A percentile compares a stretch with the other conserved stretches of the same genome.
Conservation (phyloP, 2,329 filamentous ascomycete genomes). For the Colletotrichum lupini region DNA sequence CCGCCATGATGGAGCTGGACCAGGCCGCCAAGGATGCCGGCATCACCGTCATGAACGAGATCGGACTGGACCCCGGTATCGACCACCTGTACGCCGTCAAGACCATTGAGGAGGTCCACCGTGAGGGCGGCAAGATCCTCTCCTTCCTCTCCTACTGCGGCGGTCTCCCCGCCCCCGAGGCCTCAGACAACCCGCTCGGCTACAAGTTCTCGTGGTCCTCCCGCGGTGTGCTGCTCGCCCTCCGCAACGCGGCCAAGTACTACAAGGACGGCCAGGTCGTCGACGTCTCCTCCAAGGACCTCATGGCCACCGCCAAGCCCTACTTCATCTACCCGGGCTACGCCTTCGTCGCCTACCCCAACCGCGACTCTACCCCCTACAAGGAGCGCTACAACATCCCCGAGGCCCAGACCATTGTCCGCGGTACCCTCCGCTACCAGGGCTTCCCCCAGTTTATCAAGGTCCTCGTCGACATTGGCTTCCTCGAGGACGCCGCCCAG, state of each 20-base stretch:
- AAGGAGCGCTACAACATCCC: slow-evolving; percentile 91
- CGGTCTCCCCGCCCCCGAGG: slow-evolving; percentile 77
- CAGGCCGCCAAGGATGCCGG: slow-evolving; percentile 85
- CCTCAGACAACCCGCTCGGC: slow-evolving; percentile 88
- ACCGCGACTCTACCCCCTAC: slow-evolving; percentile 90
- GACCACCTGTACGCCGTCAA: slow-evolving; percentile 86
- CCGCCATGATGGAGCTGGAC: slow-evolving; percentile 91
- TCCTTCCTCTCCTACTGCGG: slow-evolving; percentile 89
- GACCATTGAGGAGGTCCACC: slow-evolving; percentile 89
- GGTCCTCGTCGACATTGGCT: slow-evolving; percentile 88
- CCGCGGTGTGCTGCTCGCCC: slow-evolving; percentile 87
- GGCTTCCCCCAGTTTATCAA: slow-evolving; percentile 94
- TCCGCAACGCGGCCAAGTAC: slow-evolving; percentile 86
- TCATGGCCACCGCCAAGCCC: slow-evolving; percentile 90
- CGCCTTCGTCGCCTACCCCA: slow-evolving; percentile 91
- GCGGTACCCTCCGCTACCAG: slow-evolving; percentile 78
- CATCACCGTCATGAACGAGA: slow-evolving; percentile 98
- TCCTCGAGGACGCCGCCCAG: slow-evolving; percentile 78
- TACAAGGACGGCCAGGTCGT: slow-evolving; percentile 83
- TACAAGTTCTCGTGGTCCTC: slow-evolving; percentile 91
- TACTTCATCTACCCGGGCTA: slow-evolving; percentile 92
- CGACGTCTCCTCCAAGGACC: slow-evolving; percentile 69
- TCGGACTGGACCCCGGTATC: slow-evolving; percentile 71
- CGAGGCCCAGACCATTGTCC: slow-evolving; percentile 87
- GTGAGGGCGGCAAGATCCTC: slow-evolving; percentile 84